A percentile compares a stretch with the other conserved stretches of the same genome.
phyloP scores from a whole-genome alignment of 768 basidiomycete species.

The Suillus americanus region DNA sequence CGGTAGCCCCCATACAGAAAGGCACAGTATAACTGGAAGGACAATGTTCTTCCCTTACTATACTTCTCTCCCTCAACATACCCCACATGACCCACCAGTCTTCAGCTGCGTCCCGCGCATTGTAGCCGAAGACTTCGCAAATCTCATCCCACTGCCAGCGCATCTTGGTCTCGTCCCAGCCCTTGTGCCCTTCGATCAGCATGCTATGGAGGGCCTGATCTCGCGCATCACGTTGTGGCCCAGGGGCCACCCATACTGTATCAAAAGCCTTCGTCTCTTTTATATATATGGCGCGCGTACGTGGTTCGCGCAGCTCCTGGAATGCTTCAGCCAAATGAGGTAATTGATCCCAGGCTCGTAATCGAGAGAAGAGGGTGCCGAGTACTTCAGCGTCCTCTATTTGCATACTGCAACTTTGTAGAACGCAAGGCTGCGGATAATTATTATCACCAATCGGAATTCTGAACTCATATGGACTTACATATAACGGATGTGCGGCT shows the following conservation, averaged over 20 bases:
- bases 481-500: slow-evolving; percentile 60
- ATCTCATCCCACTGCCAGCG: slow-evolving; percentile 57
- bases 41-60: not conserved
- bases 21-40: not conserved
- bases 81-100: slow-evolving; percentile 72
- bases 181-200: slow-evolving; percentile 27
- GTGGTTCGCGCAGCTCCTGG: slow-evolving; percentile 58
- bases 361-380: slow-evolving; percentile 38
- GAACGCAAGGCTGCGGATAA: slow-evolving; percentile 45
- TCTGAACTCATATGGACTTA: slow-evolving; percentile 19
- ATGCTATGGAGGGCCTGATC: slow-evolving; percentile 36
- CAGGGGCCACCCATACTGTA: slow-evolving; percentile 43
- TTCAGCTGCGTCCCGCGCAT: slow-evolving; percentile 57
- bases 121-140: slow-evolving; percentile 51
- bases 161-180: slow-evolving; percentile 50
- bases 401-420: slow-evolving; percentile 36
- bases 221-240: slow-evolving; percentile 46
- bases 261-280: slow-evolving; percentile 46
- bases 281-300: slow-evolving; percentile 41
- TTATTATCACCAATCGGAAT: not conserved
- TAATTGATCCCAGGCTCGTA: slow-evolving; percentile 49
- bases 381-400: slow-evolving; percentile 36
- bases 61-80: slow-evolving; percentile 40
- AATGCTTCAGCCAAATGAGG: slow-evolving; percentile 52
- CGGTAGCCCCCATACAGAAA: not conserved